Base-by-base conservation (phyloP, 371 early-diverging fungal species). In the Coemansia sp. region DNA sequence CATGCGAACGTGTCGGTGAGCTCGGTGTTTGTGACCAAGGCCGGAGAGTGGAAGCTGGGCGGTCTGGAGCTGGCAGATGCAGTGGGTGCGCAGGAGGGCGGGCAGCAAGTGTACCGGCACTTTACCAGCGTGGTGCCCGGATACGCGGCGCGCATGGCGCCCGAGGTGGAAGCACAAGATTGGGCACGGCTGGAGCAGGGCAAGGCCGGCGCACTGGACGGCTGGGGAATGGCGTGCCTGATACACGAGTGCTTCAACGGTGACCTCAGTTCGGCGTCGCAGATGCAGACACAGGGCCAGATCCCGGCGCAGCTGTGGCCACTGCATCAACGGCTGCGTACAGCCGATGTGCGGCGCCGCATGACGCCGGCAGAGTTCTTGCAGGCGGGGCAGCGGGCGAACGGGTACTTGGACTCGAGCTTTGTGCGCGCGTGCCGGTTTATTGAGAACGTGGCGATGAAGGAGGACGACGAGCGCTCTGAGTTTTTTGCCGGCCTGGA, bases 1-100 rank as follows among this genome's bases (percentile, higher is more conserved):
- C 97, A 98, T 67, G 97, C 94, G 18, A 92, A 90, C 78, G 69
- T 98, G 32, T 81, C 86, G 8, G 68, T 87, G 5, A 79, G 83
- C 2, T 90, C 94, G 2, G 87, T 98, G 53, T 95, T 88, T 72
- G 86, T 87, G 37, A 94, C 91, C 34, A 83, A 84, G 58, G 90
- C 93, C 4, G 94, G 95, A 42, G 98, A 98, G 75, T 98, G 96
- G 96, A 92, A 89, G 64, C 78, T 97, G 34, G 93, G 92, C 16
- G 95, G 95, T 3, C 84, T 94, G 58, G 98, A 97, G 62, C 62
- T 90, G 12, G 64, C 92, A 10, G 83, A 88, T 34, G 86, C 59
- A 6, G 60, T 44, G 44, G 49, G 39, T 10, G 47, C 54, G 11
- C 16, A 40, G 29, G 51, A 46, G 7, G 36, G 34, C 9, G 44